phyloP scores from a whole-genome alignment of 1,139 yeast genomes.

The Saccharomyces hybrid region DNA sequence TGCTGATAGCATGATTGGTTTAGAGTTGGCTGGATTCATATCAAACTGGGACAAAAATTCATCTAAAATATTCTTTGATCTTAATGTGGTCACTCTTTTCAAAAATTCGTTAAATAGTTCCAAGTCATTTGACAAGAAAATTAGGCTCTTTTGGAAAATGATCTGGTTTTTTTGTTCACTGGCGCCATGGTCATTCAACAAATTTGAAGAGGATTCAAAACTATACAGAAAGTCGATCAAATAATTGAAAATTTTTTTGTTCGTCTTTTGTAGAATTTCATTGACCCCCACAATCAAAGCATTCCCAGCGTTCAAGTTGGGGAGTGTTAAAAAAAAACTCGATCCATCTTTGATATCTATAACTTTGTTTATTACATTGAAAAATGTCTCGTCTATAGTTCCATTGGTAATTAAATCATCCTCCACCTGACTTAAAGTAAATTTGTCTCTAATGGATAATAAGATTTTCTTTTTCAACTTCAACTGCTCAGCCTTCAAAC shows the following conservation, averaged over 20 bases:
- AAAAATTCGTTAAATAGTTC: conserved; percentile 45
- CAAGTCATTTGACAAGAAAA: conserved; percentile 32
- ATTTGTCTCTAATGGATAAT: conserved; percentile 51
- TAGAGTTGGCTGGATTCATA: conserved; percentile 22
- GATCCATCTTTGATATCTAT: conserved; percentile 54
- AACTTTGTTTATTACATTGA: conserved; percentile 51
- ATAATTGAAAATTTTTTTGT: conserved; percentile 32
- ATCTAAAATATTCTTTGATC: conserved; percentile 49
- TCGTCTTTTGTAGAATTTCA: conserved; percentile 31
- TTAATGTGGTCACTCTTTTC: conserved; percentile 47
- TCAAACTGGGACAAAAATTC: conserved; percentile 50
- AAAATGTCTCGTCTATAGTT: conserved; percentile 50
- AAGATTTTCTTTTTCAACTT: conserved; percentile 50
- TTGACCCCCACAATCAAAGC: conserved; percentile 59
- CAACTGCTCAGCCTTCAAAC: conserved; percentile 26
- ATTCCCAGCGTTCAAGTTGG: conserved; percentile 63
- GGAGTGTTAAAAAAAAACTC: conserved; percentile 56
- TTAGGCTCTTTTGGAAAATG: conserved; percentile 26
- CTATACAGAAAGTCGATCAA: conserved; percentile 31
- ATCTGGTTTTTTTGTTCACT: conserved; percentile 12
- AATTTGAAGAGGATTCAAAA: conserved; percentile 19
- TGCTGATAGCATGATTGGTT: conserved; percentile 56
- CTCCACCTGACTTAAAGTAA: conserved; percentile 67
- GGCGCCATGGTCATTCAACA: conserved; percentile 8
- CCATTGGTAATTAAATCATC: conserved; percentile 45